Evolutionary conservation across 176 grass and related monocot species (phyloP), one percentile per base, ranked within the genome.

Genomic region (Pontederia paniculata): DNA sequence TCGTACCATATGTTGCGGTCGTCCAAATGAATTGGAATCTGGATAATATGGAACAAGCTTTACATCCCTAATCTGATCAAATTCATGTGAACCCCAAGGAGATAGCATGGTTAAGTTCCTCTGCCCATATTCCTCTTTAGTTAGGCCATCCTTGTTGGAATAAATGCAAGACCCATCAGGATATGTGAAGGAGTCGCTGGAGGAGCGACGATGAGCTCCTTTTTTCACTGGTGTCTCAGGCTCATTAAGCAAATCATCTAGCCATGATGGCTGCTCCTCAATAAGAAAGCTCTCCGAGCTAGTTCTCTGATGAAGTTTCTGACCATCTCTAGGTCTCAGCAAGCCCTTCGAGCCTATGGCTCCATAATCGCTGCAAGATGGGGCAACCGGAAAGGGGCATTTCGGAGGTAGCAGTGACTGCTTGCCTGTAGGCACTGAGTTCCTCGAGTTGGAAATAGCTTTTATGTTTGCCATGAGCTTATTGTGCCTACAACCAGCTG

Each of bases 251-350:
- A 98, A 72, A 60, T 98, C 93, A 5, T 98, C 86, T 7, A 98
- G 93, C 93, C 86, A 98, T 17, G 80, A 84, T 6, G 86, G 86
- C 67, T 98, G 93, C 66, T 91, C 93, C 73, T 98, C 93, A 10
- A 89, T 81, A 9, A 85, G 66, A 77, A 98, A 88, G 75, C 93
- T 91, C 75, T 91, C 93, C 0, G 93, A 98, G 46, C 86, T 86
- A 56, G 83, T 98, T 70, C 93, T 80, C 74, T 88, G 83, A 53
- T 91, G 93, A 68, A 73, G 64, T 41, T 76, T 69, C 9, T 83
- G 76, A 7, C 70, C 66, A 9, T 69, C 69, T 44, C 59, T 75
- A 2, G 62, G n/a, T 54, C 50, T n/a, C 11, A 74, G n/a, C 13
- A 80, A 70, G 37, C 64, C 67, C 74, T 82, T 88, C 2, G 80